Evolutionary conservation across 306 rosid species (phyloP), one percentile per base, ranked within the genome.

Genomic region (Lathyrus aphaca): DNA sequence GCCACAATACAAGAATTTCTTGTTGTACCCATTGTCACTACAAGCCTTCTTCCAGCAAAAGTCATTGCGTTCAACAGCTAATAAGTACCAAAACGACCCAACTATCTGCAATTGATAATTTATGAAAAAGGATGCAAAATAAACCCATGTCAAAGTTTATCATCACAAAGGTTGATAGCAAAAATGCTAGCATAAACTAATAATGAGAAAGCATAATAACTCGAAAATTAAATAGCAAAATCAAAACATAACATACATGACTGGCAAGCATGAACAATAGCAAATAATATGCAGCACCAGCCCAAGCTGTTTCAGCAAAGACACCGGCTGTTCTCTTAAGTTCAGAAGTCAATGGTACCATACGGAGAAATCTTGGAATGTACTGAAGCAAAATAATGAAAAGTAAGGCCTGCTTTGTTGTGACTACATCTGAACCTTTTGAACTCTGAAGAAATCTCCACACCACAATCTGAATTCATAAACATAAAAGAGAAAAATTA

Each of bases 281-380:
- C 88, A 95, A 73, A 75, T 95, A 95, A 86, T 80, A 89, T 37
- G 91, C 99, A 75, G 99, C 99, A 77, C 99, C 99, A 18, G 96
- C 97, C 99, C 99, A 91, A 59, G 99, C 97, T 55, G 99, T 95
- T 89, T 95, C 97, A 23, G 97, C 99, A 80, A 95, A 87, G 68
- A 82, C 96, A 45, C 99, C 99, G 1, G 95, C 87, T 77, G 99
- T 95, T 86, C 99, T 86, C 85, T 91, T 91, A 67, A 91, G 88
- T 69, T 95, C 99, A 53, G 97, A 95, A 70, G 95, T 85, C 77
- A 95, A 82, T 14, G 99, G 96, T 39, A 83, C 69, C 79, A 85
- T 72, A 63, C 99, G 91, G 46, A 86, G 75, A 74, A 95, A 87
- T 77, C 99, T 82, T 40, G 99, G 99, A 75, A 89, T 48, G 75